phyloP scores from a whole-genome alignment of 345 rosid species.

The Citrus maxima region DNA sequence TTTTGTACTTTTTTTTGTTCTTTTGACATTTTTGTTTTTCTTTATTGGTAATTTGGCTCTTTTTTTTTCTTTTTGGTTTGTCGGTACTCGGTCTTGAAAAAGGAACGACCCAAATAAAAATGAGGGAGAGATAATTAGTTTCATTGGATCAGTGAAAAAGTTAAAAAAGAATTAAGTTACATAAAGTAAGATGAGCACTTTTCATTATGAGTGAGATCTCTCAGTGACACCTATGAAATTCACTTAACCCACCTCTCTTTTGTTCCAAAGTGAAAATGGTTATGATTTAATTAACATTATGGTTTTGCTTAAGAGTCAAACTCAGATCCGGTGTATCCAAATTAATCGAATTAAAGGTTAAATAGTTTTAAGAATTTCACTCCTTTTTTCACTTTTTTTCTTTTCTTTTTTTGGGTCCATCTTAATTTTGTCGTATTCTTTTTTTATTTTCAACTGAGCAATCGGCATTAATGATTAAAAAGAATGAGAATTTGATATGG shows the following conservation, averaged over 20 bases:
- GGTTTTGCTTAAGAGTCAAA: not conserved
- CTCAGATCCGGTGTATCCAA: not conserved
- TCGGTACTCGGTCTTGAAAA: not conserved
- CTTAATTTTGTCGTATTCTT: not conserved
- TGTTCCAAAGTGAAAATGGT: conserved; percentile 11
- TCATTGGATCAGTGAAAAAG: not conserved
- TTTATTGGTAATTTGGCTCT: not conserved
- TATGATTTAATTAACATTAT: conserved; percentile 12
- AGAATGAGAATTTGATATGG: no score
- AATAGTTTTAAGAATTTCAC: not conserved
- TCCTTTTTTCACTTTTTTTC: not conserved
- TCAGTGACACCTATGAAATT: not conserved
- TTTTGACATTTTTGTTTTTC: not conserved
- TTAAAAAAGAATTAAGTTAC: not conserved
- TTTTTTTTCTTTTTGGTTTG: not conserved
- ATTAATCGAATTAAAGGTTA: conserved; percentile 4
- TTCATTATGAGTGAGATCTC: not conserved
- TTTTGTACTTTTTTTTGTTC: no score
- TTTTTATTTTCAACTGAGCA: not conserved
- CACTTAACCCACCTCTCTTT: not conserved
- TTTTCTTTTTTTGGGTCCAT: not conserved
- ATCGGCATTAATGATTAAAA: not conserved
- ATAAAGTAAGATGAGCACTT: not conserved
- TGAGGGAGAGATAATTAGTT: not conserved
- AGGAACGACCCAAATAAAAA: not conserved